A percentile compares a stretch with the other conserved stretches of the same genome.
These are phyloP conservation scores for Fusarium sp. DNA, from an alignment of 2,329 filamentous ascomycete species.

Conservation along the genomic window DNA sequence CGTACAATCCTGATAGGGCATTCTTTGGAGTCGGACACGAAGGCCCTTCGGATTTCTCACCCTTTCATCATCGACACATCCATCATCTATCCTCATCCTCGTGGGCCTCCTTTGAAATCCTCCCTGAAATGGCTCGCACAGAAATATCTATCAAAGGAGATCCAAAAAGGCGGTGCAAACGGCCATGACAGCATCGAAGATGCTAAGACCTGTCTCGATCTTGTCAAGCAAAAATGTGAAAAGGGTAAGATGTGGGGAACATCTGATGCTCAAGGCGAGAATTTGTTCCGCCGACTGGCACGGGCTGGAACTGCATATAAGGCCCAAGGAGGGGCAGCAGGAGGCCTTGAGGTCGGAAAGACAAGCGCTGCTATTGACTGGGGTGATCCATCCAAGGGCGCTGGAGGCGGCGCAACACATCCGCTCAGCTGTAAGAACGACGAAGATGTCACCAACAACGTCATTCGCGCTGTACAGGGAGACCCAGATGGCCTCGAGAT, in stretches of 20 bases:
- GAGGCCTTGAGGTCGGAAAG: conserved; percentile 70
- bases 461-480: conserved; percentile 72
- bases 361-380: conserved; percentile 88
- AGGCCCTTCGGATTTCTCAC: conserved; percentile 87
- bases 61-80: conserved; percentile 95
- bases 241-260: conserved; percentile 90
- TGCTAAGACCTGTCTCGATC: conserved; percentile 89
- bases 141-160: conserved; percentile 88
- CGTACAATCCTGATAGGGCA: conserved; percentile 84
- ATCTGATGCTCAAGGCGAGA: conserved; percentile 83
- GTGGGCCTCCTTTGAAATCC: conserved; percentile 90
- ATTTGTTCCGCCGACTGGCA: conserved; percentile 87
- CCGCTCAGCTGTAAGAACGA: conserved; percentile 72
- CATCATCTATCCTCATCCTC: conserved; percentile 89
- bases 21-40: conserved; percentile 86
- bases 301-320: conserved; percentile 75
- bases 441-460: conserved; percentile 68
- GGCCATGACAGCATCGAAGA: conserved; percentile 97
- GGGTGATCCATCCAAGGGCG: conserved; percentile 79
- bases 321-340: conserved; percentile 70
- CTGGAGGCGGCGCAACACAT: conserved; percentile 69
- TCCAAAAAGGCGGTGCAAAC: conserved; percentile 81
- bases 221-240: conserved; percentile 96
- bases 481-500: conserved; percentile 72
- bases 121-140: conserved; percentile 91